Base-by-base conservation (phyloP, 345 rosid genomes). In the Acer yangbiense region DNA sequence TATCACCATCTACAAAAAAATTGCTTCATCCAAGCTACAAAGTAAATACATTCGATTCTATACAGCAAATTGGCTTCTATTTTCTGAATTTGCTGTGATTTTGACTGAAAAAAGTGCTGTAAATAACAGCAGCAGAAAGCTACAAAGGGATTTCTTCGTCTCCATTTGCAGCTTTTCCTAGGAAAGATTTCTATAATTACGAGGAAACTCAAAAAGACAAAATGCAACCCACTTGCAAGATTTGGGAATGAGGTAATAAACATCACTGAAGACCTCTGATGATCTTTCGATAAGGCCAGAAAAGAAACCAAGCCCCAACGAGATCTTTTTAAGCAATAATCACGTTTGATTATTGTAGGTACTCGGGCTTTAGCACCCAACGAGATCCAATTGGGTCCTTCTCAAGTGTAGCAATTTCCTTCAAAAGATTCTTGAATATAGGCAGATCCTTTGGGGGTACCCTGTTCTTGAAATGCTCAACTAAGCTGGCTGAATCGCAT, bases 301-400 rank as follows among this genome's bases (percentile, higher is more conserved):
- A 63, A 74, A 6, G 6, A 50, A 20, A n/a, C 9, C 54, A 32
- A 18, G 12, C 29, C 20, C n/a, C 16, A 16, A 18, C 12, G 16
- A 57, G 61, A 20, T 18, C 0, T 44, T 60, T 44, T 48, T 11
- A 76, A 32, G 57, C 21, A 32, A 61, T 62, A 41, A 23, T 78
- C 71, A 72, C 39, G 39, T 35, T 35, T 35, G 39, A 35, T 27
- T 63, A 68, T 32, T 85, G 79, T 63, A 68, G 84, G 82, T 89
- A 91, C 83, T 96, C 97, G 1, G 95, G 69, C 79, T 94, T 96
- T 50, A 94, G 88, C 76, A 88, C 84, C 99, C 98, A 96, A 8
- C 74, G 50, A n/a, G 92, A 85, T 70, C 95, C 90, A 69, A 81
- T 85, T 41, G 82, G 82, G 74, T 74, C 86, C 57, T 87, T 87